phyloP scores from a whole-genome alignment of 148 eudicot genomes.

The Dianthus caryophyllus region DNA sequence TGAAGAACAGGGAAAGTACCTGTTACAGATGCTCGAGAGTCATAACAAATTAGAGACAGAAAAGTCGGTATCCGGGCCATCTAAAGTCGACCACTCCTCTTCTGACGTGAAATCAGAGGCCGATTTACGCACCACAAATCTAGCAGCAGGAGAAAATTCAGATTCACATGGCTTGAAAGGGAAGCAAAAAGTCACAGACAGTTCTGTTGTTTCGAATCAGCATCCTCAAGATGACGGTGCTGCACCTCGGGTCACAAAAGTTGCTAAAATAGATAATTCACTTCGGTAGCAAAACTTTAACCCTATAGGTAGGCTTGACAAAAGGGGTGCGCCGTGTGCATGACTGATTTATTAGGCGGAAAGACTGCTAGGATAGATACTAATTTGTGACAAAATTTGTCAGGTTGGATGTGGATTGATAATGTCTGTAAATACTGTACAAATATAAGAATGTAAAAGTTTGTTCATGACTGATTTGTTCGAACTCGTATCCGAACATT shows the following conservation, averaged over 20 bases:
- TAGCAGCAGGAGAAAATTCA: constrained; percentile 12
- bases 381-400: no score
- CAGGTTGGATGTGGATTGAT: no score
- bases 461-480: no score
- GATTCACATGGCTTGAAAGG: constrained; percentile 10
- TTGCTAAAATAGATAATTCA: constrained; percentile 36
- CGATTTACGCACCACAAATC: not conserved
- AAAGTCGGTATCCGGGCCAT: constrained; percentile 14
- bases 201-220: constrained; percentile 3
- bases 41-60: constrained; percentile 37
- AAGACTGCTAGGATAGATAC: no score
- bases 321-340: no score
- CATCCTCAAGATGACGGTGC: constrained; percentile 12
- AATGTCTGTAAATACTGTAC: no score
- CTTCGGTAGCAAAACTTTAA: constrained; percentile 20
- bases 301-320: constrained; percentile 39
- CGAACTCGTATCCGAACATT: no score
- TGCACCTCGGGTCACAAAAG: constrained; percentile 33
- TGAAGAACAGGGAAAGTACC: constrained; percentile 47
- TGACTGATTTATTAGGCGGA: no score
- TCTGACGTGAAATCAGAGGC: constrained; percentile 9
- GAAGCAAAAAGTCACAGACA: constrained; percentile 19
- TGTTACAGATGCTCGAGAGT: constrained; percentile 48
- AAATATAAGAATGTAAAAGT: no score
- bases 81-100: constrained; percentile 14